Conservation (phyloP, 73 alveolate genomes). For the Paramecium pentaurelia region DNA sequence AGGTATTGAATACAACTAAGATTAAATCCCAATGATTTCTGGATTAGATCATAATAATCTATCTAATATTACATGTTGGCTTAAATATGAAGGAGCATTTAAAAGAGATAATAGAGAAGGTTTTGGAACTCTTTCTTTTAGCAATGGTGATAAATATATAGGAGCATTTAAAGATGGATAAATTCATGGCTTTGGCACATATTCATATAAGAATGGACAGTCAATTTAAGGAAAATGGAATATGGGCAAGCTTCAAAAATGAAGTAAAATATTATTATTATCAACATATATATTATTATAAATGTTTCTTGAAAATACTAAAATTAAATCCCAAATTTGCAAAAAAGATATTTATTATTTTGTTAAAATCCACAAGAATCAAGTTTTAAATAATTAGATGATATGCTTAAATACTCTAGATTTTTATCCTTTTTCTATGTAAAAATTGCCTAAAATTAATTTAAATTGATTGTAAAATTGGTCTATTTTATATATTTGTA, state of each 20-base stretch:
- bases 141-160: slow-evolving; percentile 58
- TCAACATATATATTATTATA: neutral
- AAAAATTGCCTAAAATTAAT: too few relatives aligned
- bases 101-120: slow-evolving; percentile 55
- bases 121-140: slow-evolving; percentile 37
- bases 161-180: slow-evolving; percentile 54
- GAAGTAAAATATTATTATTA: neutral
- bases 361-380: too few relatives aligned
- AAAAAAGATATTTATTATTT: too few relatives aligned
- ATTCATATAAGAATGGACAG: neutral
- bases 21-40: neutral
- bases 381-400: too few relatives aligned
- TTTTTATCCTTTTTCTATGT: too few relatives aligned
- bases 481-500: too few relatives aligned
- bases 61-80: slow-evolving; percentile 15
- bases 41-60: slow-evolving; percentile 36
- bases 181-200: slow-evolving; percentile 55
- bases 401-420: too few relatives aligned
- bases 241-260: neutral
- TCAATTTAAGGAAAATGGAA: slow-evolving; percentile 50
- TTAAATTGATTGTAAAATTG: too few relatives aligned
- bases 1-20: slow-evolving; percentile 47
- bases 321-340: too few relatives aligned
- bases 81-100: slow-evolving; percentile 55
- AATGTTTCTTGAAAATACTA: neutral